Percentiles rank a stretch among this genome's conserved stretches.
Evolutionary conservation across 179 eudicot species (phyloP).

Genomic region (Spinacia oleracea): DNA sequence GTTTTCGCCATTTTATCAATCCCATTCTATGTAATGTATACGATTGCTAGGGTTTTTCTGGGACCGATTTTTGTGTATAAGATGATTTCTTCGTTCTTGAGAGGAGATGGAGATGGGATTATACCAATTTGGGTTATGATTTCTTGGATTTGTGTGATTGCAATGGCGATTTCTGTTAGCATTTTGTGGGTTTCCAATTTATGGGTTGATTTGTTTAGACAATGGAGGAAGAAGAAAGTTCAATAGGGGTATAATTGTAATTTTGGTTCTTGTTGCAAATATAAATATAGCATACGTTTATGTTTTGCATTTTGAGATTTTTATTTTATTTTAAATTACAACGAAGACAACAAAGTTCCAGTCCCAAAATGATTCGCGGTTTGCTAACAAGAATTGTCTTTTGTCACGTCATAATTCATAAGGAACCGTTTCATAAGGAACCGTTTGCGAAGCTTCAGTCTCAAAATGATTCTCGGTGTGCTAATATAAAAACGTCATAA

Average conservation of each 20-base stretch:
- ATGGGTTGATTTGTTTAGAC: constrained; percentile 47
- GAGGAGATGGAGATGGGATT: constrained; percentile 45
- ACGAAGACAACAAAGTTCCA: no score
- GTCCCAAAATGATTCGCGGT: no score
- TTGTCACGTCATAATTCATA: no score
- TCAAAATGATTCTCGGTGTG: no score
- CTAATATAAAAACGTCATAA: no score
- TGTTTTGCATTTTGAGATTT: not conserved
- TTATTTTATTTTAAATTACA: no score
- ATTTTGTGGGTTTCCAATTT: constrained; percentile 56
- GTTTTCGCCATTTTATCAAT: constrained; percentile 41
- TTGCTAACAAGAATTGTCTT: no score
- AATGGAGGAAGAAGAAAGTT: constrained; percentile 35
- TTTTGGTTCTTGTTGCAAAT: not conserved
- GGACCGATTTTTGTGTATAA: constrained; percentile 55
- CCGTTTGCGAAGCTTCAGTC: no score
- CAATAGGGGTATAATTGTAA: not conserved
- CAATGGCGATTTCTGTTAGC: constrained; percentile 55
- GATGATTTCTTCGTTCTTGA: constrained; percentile 44
- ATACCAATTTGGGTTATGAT: constrained; percentile 66
- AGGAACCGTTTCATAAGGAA: no score
- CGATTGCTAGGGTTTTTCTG: constrained; percentile 51
- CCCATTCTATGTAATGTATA: constrained; percentile 56
- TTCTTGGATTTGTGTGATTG: constrained; percentile 63
- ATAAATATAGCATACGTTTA: not conserved